Evolutionary conservation across 495 filamentous ascomycete species (phyloP).

Genomic region (Hyaloscypha finlandica): DNA sequence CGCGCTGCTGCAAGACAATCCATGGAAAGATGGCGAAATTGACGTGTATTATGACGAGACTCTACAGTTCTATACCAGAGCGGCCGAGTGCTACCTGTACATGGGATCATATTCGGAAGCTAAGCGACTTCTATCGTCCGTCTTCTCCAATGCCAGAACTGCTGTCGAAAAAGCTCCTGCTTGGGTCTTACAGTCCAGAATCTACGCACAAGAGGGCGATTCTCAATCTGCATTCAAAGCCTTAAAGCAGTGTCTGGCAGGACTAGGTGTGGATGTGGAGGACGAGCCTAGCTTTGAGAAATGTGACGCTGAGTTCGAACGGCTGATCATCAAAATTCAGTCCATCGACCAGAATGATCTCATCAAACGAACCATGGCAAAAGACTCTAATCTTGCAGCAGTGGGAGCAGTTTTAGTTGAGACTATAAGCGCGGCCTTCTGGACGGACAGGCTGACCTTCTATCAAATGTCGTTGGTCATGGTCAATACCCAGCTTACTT

Average conservation of each 20-base stretch:
- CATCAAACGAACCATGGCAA: conserved; percentile 14
- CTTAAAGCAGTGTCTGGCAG: conserved; percentile 65
- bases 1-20: conserved; percentile 72
- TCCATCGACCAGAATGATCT: conserved; percentile 36
- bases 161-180: conserved; percentile 75
- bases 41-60: conserved; percentile 88
- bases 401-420: conserved; percentile 77
- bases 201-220: conserved; percentile 72
- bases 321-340: conserved; percentile 59
- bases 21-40: conserved; percentile 69
- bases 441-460: conserved; percentile 74
- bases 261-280: conserved; percentile 66
- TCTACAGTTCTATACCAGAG: conserved; percentile 67
- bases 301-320: conserved; percentile 71
- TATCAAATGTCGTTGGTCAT: conserved; percentile 75
- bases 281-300: conserved; percentile 67
- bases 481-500: conserved; percentile 65
- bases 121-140: conserved; percentile 59
- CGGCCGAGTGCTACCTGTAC: conserved; percentile 81
- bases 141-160: conserved; percentile 65
- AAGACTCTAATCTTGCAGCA: conserved; percentile 59
- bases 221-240: conserved; percentile 65
- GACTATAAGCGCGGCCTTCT: conserved; percentile 78
- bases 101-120: conserved; percentile 67
- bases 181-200: conserved; percentile 75